A percentile compares a stretch with the other conserved stretches of the same genome.
Evolutionary conservation across 2,329 filamentous ascomycete genomes (phyloP).

Genomic region (Penicillium sp.): DNA sequence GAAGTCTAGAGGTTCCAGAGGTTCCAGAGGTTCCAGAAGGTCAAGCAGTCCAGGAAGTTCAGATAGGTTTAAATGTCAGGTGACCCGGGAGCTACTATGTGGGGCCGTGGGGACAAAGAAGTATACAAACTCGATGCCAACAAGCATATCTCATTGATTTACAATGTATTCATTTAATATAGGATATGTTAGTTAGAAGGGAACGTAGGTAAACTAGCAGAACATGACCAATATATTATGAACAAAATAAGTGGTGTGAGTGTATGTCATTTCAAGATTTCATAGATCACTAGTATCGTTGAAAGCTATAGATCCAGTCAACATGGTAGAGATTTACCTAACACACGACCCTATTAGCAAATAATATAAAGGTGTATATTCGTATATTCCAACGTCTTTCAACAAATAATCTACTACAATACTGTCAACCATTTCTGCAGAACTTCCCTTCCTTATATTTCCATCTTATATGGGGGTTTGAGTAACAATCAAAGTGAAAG

Average conservation of each 20-base stretch:
- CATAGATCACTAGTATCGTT: neutral
- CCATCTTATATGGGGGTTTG: neutral
- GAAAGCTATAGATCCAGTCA: neutral
- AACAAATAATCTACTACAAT: neutral
- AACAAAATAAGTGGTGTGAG: neutral
- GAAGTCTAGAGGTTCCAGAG: neutral
- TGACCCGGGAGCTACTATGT: constrained; percentile 12
- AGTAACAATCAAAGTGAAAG: neutral
- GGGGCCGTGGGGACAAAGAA: constrained; percentile 5
- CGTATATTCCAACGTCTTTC: neutral
- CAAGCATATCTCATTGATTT: neutral
- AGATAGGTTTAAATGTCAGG: constrained; percentile 2
- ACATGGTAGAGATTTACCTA: neutral
- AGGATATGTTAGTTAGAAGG: too few species aligned
- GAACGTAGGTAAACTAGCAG: accelerated
- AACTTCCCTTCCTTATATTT: neutral
- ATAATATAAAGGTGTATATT: neutral
- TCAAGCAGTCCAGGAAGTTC: neutral
- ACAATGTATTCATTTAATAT: neutral
- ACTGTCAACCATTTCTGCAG: neutral
- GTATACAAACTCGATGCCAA: neutral
- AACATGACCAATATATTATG: neutral
- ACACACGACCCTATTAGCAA: too few species aligned
- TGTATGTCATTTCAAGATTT: neutral
- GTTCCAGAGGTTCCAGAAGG: too few species aligned